Evolutionary conservation across 768 basidiomycete species (phyloP), one percentile per base, ranked within the genome.

Genomic region (Jaapia argillacea): DNA sequence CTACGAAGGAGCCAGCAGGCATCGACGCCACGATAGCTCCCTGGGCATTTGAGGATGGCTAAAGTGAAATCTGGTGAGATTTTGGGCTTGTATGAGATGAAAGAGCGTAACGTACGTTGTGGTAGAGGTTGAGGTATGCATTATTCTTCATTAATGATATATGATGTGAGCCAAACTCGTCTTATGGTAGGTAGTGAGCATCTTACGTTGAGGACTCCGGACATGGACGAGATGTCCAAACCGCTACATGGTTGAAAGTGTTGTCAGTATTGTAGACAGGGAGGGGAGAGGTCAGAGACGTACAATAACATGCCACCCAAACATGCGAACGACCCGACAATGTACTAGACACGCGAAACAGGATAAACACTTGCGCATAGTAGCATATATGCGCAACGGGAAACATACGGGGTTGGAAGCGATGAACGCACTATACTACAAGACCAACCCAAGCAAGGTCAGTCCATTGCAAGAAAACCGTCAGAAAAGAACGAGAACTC

Each of bases 151-250:
- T 22, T 2, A 25, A 14, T 33, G 24, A 5, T 24, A 42, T 14
- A 37, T 33, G 10, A 45, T 22, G 25, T 12, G 31, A n/a, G n/a
- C n/a, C n/a, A n/a, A n/a, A n/a, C n/a, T n/a, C n/a, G n/a, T n/a
- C n/a, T n/a, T n/a, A 26, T 10, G 7, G 5, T 24, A 6, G 23
- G 16, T 20, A 36, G n/a, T 4, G 38, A 21, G 21, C 16, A 22
- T 56, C 65, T 47, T 51, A 77, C 75, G 43, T 58, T 80, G 50
- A 85, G 61, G 41, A 85, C 81, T 5, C 79, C 82, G 41, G 83
- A 81, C 83, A 85, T 85, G 55, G 81, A 85, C 53, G 82, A 81
- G 54, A 86, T 84, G 68, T 86, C 84, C 65, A 86, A 58, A 58
- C 84, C 84, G 55, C n/a, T n/a, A n/a, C n/a, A n/a, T n/a, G n/a